phyloP scores from a whole-genome alignment of 2,329 filamentous ascomycete species.

The Apiospora pterosperma region DNA sequence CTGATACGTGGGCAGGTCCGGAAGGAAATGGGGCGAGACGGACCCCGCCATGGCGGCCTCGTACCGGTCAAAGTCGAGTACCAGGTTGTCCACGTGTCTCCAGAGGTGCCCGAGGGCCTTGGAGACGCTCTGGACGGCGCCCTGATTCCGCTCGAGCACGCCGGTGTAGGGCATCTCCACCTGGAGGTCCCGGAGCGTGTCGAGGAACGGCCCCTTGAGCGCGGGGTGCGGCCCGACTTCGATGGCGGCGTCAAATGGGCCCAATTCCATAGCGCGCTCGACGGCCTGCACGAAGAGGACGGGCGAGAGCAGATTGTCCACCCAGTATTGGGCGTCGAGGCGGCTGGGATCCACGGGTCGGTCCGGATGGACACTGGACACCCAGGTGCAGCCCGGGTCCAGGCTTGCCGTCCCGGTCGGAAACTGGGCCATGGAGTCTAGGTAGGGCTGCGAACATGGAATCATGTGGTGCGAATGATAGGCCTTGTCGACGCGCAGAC shows the following conservation, averaged over 20 bases:
- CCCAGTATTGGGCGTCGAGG: not conserved
- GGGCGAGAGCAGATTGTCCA: not conserved
- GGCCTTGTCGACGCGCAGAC: slow-evolving; percentile 12
- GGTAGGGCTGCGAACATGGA: slow-evolving; percentile 6
- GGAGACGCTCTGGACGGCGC: slow-evolving; percentile 5
- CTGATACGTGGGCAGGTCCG: slow-evolving; percentile 12
- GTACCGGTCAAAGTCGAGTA: not conserved
- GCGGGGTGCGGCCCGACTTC: slow-evolving; percentile 7
- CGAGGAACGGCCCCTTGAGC: not conserved
- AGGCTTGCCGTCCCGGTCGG: not conserved
- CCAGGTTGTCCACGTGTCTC: slow-evolving; percentile 2
- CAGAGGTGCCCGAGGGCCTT: slow-evolving; percentile 10
- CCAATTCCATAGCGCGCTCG: not conserved
- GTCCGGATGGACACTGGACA: slow-evolving; percentile 7
- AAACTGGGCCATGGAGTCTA: slow-evolving; percentile 4
- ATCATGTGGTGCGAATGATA: slow-evolving; percentile 16
- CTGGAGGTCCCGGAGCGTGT: not conserved
- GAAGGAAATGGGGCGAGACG: not conserved
- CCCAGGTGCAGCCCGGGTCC: slow-evolving; percentile 7
- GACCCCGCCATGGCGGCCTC: not conserved
- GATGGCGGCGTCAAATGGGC: not conserved
- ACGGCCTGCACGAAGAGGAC: slow-evolving; percentile 5
- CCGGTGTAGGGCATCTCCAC: slow-evolving; percentile 9
- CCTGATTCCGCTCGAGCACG: not conserved
- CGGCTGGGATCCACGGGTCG: slow-evolving; percentile 7